These are phyloP conservation scores for Colletotrichum karsti DNA, from an alignment of 2,329 filamentous ascomycete species.

Conservation along the genomic window DNA sequence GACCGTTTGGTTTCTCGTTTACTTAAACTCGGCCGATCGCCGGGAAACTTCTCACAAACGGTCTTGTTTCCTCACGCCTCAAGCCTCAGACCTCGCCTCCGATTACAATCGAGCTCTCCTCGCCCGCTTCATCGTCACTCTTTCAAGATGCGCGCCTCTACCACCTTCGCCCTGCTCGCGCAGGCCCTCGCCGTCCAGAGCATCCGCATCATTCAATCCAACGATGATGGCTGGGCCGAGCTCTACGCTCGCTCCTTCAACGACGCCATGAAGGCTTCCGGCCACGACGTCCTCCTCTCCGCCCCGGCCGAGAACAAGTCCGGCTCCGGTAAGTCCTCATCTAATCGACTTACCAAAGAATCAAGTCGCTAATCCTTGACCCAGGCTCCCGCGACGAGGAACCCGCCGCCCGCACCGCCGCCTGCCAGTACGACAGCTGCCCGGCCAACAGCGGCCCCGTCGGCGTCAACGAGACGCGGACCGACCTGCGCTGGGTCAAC, in stretches of 20 bases:
- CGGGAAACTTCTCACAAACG: neutral
- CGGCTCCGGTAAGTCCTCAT: slow-evolving; percentile 46
- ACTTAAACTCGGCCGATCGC: slow-evolving; percentile 12
- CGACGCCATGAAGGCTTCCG: slow-evolving; percentile 60
- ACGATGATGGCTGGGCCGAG: slow-evolving; percentile 81
- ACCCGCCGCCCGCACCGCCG: slow-evolving; percentile 53
- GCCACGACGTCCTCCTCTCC: slow-evolving; percentile 70
- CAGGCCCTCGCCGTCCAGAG: slow-evolving; percentile 31
- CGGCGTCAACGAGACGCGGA: slow-evolving; percentile 64
- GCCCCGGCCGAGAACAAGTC: slow-evolving; percentile 74
- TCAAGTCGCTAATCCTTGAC: too few relatives aligned
- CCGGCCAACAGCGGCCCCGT: slow-evolving; percentile 61
- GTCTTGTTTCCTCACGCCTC: neutral
- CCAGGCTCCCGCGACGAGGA: slow-evolving; percentile 58
- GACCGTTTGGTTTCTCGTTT: slow-evolving; percentile 3
- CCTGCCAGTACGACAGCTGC: slow-evolving; percentile 72
- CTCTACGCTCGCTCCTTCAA: slow-evolving; percentile 70
- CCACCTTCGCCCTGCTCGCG: slow-evolving; percentile 22
- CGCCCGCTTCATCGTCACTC: neutral
- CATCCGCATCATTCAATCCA: slow-evolving; percentile 69
- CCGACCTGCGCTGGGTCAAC: slow-evolving; percentile 76
- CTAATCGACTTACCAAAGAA: neutral
- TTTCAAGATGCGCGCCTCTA: slow-evolving; percentile 10
- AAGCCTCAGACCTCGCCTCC: neutral
- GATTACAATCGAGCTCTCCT: neutral